Evolutionary conservation across 768 basidiomycete species (phyloP).

Genomic region (Boletus sensibilis): DNA sequence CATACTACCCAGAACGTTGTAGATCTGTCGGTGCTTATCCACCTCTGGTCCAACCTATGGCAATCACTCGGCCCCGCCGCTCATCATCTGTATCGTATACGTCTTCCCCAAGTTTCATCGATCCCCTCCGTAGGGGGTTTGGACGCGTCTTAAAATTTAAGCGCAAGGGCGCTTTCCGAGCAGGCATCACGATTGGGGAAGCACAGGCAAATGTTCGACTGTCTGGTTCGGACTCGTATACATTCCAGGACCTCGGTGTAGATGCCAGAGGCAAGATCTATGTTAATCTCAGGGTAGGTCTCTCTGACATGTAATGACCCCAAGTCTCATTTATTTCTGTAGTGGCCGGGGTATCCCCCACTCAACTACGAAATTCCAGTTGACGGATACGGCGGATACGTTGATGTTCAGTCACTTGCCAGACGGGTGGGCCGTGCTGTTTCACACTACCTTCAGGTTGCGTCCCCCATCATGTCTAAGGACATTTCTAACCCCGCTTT

Average conservation of each 20-base stretch:
- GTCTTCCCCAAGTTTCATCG: constrained; percentile 36
- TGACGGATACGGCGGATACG: constrained; percentile 62
- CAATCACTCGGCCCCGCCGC: constrained; percentile 31
- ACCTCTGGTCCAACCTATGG: constrained; percentile 23
- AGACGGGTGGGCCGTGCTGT: constrained; percentile 69
- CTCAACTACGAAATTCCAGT: constrained; percentile 75
- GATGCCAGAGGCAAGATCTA: constrained; percentile 58
- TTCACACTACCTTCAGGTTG: constrained; percentile 72
- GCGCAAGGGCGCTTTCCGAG: constrained; percentile 63
- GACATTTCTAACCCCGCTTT: constrained; percentile 9
- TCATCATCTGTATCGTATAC: constrained; percentile 41
- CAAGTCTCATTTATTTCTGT: not conserved
- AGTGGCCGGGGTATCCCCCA: constrained; percentile 73
- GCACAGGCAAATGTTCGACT: constrained; percentile 64
- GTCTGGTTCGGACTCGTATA: constrained; percentile 62
- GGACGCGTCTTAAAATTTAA: constrained; percentile 66
- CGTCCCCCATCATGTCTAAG: constrained; percentile 8
- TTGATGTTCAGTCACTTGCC: constrained; percentile 64
- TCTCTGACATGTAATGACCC: not conserved
- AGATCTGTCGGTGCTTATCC: constrained; percentile 20
- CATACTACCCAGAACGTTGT: constrained; percentile 45
- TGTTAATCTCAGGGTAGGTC: constrained; percentile 58
- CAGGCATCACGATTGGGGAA: constrained; percentile 66
- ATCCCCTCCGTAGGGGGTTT: constrained; percentile 49
- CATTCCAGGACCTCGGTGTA: constrained; percentile 62